phyloP scores from a whole-genome alignment of 495 filamentous ascomycete genomes.

The Trichoderma erinaceum region DNA sequence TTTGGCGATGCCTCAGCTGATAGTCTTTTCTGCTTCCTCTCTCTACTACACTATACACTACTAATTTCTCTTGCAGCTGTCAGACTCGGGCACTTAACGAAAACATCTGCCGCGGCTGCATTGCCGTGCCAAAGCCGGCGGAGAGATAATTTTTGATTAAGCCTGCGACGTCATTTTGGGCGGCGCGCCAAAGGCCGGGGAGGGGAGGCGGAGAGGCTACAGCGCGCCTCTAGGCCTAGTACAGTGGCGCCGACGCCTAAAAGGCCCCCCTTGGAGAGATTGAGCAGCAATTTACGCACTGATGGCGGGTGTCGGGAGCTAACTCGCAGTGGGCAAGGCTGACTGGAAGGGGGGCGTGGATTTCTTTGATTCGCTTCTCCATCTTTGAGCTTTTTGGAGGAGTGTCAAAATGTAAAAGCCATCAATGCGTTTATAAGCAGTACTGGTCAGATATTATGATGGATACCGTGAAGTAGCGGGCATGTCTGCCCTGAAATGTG shows the following conservation, averaged over 20 bases:
- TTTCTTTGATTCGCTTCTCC: background rate
- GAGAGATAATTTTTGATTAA: background rate
- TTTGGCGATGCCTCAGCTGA: no score
- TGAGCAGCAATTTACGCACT: background rate
- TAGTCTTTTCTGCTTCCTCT: no score
- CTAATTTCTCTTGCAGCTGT: background rate
- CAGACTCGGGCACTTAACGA: background rate
- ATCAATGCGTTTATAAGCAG: no score
- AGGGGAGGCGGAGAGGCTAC: background rate
- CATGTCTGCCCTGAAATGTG: no score
- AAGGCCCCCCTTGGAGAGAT: background rate
- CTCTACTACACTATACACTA: no score
- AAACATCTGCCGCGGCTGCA: slow-evolving; percentile 3
- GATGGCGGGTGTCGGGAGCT: background rate
- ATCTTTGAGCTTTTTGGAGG: background rate
- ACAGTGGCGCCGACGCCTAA: slow-evolving; percentile 12
- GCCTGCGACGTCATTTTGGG: slow-evolving; percentile 3
- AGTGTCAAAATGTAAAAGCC: no score
- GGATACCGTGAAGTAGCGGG: no score
- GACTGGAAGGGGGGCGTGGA: background rate
- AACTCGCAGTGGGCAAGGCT: background rate
- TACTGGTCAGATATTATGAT: no score
- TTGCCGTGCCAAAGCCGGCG: slow-evolving; percentile 14
- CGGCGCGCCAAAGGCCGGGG: background rate
- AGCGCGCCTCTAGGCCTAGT: background rate